Base-by-base conservation (phyloP, 2,329 filamentous ascomycete genomes). In the Microsporum ferrugineum region DNA sequence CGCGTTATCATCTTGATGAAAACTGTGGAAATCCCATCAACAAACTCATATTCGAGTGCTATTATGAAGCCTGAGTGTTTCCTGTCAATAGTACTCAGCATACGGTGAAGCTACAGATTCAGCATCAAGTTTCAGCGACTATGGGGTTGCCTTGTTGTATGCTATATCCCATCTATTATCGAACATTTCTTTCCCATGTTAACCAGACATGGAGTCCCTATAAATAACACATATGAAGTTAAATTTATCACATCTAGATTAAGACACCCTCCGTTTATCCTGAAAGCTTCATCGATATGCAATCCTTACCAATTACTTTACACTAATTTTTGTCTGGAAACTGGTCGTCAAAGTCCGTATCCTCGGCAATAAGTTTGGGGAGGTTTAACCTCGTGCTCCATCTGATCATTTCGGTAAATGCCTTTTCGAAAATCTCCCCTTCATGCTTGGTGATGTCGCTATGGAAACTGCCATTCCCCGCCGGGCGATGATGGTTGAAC, bases 401-500 rank as follows among this genome's bases (percentile, higher is more conserved):
- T 41, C 64, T 55, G 34, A 65, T 61, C 31, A 62, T 64, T 38
- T 63, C 61, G 10, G 62, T 64, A 14, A 55, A 64, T 3, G 64
- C 47, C 34, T 63, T 41, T 31, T 65, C 64, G 6, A 63, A 55
- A 3, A 59, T 58, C 8, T 33, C 43, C 14, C 43, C 62, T 23
- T 43, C 10, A 63, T 65, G 62, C 56, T 59, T 60, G 2, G 64
- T 60, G 49, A 64, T 64, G 51, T 64, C 63, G n/a, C 63, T 65
- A 57, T 58, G 43, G 57, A 59, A 60, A 39, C 62, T 55, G 17
- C 34, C 60, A 6, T 47, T 61, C 14, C 64, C 63, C 10, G 62
- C 63, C 8, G 61, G 61, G 29, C 63, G 63, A 47, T 66, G 63
- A 45, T 65, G 61, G 45, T 66, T 65, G 49, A 66, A 66, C 7